Conservation (phyloP, 176 grass and related monocot genomes). For the Ampelocalamus luodianensis region DNA sequence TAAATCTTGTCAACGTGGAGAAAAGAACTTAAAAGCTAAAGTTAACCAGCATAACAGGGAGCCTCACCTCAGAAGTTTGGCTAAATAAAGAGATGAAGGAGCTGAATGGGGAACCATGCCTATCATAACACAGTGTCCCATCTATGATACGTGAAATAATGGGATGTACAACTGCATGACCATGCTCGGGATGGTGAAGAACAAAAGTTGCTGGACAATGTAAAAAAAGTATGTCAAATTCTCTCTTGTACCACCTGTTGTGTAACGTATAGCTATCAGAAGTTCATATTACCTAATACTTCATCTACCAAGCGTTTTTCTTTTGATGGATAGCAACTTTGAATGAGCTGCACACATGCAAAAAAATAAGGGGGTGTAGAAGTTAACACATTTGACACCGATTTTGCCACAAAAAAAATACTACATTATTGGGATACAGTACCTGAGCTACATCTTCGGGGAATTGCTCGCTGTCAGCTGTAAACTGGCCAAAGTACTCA, state of each 20-base stretch:
- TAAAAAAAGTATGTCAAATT: conserved; percentile 40
- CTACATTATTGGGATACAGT: conserved; percentile 28
- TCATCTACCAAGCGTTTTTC: conserved; percentile 88
- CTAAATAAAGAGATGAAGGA: conserved; percentile 98
- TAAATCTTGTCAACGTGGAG: background rate
- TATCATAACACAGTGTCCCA: conserved; percentile 86
- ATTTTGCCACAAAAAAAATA: conserved; percentile 8
- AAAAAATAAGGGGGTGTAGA: background rate
- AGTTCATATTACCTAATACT: conserved; percentile 80
- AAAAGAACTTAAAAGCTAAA: conserved; percentile 1
- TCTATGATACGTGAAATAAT: conserved; percentile 98
- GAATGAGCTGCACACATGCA: conserved; percentile 78
- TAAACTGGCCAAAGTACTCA: conserved; percentile 98
- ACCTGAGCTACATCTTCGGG: conserved; percentile 98
- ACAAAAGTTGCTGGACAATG: conserved; percentile 83
- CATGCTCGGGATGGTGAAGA: conserved; percentile 97
- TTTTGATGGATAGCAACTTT: conserved; percentile 95
- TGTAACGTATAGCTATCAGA: conserved; percentile 3
- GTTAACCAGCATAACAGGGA: conserved; percentile 9
- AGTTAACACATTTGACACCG: background rate
- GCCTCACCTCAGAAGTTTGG: conserved; percentile 84
- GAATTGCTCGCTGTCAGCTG: conserved; percentile 89
- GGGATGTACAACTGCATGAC: conserved; percentile 93
- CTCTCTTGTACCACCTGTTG: conserved; percentile 31
- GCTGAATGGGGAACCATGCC: conserved; percentile 72